phyloP scores from a whole-genome alignment of 225 moss, liverwort and hornwort genomes.

The Lunularia cruciata region DNA sequence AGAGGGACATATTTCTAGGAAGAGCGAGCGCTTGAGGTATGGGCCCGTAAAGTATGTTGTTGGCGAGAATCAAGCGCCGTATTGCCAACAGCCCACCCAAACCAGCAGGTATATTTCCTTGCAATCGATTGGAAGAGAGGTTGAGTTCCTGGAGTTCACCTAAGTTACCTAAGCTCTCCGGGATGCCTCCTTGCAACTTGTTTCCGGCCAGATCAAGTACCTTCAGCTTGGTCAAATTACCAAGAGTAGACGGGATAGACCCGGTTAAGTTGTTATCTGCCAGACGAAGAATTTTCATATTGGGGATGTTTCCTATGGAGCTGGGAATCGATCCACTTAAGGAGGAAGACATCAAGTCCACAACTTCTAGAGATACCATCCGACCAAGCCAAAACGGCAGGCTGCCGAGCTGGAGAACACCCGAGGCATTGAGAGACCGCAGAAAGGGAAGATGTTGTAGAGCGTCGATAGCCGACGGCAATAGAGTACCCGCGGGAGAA shows the following conservation, averaged over 20 bases:
- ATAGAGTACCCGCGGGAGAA: slow-evolving; percentile 21
- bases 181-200: slow-evolving; percentile 57
- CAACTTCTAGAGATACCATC: slow-evolving; percentile 49
- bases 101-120: slow-evolving; percentile 36
- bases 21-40: slow-evolving; percentile 46
- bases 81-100: slow-evolving; percentile 35
- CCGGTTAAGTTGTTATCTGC: slow-evolving; percentile 61
- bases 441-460: slow-evolving; percentile 55
- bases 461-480: slow-evolving; percentile 24
- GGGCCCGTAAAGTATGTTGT: slow-evolving; percentile 41
- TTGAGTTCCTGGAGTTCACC: slow-evolving; percentile 44
- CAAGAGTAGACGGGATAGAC: slow-evolving; percentile 43
- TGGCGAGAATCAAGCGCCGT: slow-evolving; percentile 43
- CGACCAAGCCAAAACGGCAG: slow-evolving; percentile 68
- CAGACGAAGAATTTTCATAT: slow-evolving; percentile 50
- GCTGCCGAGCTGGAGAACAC: slow-evolving; percentile 38
- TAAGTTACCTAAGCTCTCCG: slow-evolving; percentile 43
- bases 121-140: slow-evolving; percentile 55
- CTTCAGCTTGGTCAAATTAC: slow-evolving; percentile 50
- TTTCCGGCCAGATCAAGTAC: slow-evolving; percentile 69
- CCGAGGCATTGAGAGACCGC: slow-evolving; percentile 67
- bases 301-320: slow-evolving; percentile 47
- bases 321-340: slow-evolving; percentile 56
- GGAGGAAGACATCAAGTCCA: slow-evolving; percentile 63
- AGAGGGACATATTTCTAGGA: slow-evolving; percentile 4